Percentiles rank a stretch among this genome's conserved stretches.
These are phyloP conservation scores for Alternaria atra DNA, from an alignment of 2,329 filamentous ascomycete genomes.

Conservation along the genomic window DNA sequence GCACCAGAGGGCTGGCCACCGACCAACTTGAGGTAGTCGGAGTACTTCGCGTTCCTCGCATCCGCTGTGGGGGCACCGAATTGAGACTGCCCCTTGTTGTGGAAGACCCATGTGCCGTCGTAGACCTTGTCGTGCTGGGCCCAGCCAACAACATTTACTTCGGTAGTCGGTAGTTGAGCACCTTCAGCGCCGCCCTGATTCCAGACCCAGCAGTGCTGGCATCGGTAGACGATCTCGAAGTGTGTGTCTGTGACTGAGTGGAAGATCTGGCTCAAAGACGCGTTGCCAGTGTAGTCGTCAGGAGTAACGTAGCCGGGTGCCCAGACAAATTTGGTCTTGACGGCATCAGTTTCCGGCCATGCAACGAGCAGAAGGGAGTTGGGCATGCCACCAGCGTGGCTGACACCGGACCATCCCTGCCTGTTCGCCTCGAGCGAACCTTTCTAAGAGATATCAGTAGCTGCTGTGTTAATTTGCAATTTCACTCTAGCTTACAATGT, in stretches of 20 bases:
- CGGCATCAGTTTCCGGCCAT: conserved; percentile 36
- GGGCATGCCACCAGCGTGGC: conserved; percentile 49
- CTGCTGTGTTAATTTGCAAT: not conserved
- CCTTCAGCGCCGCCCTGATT: conserved; percentile 53
- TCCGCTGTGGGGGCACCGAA: conserved; percentile 59
- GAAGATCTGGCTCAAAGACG: conserved; percentile 68
- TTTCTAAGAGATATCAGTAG: conserved; percentile 33
- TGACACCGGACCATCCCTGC: conserved; percentile 51
- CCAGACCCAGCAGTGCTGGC: conserved; percentile 61
- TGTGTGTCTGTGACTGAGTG: conserved; percentile 65
- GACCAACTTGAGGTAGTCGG: conserved; percentile 52
- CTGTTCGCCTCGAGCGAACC: conserved; percentile 37
- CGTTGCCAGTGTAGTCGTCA: conserved; percentile 67
- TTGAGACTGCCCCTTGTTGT: conserved; percentile 65
- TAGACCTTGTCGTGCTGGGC: conserved; percentile 59
- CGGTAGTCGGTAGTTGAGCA: conserved; percentile 48
- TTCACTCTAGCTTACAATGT: conserved; percentile 36
- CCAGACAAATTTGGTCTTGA: conserved; percentile 46
- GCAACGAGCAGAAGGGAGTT: conserved; percentile 46
- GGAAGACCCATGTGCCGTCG: conserved; percentile 56
- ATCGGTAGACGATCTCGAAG: conserved; percentile 72
- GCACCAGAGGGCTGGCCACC: conserved; percentile 25
- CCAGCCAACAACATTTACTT: conserved; percentile 63
- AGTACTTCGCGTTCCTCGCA: conserved; percentile 57
- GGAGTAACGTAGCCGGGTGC: conserved; percentile 67